phyloP scores from a whole-genome alignment of 2,329 filamentous ascomycete genomes.

The Oidium heveae region DNA sequence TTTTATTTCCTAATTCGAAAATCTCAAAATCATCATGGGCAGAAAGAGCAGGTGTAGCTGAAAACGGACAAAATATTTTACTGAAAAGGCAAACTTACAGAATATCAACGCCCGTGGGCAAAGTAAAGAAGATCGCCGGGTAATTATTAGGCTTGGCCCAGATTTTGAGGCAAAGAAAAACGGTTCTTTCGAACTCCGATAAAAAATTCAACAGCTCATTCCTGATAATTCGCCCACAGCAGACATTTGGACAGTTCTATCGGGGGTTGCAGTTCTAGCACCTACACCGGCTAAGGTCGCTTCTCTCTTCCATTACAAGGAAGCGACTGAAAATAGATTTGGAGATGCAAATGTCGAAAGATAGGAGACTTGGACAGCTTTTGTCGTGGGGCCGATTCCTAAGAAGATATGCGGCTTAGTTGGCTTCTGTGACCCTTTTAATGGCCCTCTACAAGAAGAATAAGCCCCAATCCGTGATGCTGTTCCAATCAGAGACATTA shows the following conservation, averaged over 20 bases:
- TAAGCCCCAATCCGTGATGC: neutral
- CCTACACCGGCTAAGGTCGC: neutral
- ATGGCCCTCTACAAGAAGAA: neutral
- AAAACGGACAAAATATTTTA: neutral
- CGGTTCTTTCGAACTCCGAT: neutral
- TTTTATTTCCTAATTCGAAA: no score
- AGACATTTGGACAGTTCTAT: neutral
- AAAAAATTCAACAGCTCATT: neutral
- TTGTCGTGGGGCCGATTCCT: neutral
- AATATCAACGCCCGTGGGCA: neutral
- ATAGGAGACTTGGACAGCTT: neutral
- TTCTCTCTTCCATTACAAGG: neutral
- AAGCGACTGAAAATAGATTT: neutral
- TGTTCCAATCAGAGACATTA: neutral
- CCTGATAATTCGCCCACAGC: neutral
- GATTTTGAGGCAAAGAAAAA: neutral
- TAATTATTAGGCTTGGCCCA: neutral
- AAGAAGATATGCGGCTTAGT: neutral
- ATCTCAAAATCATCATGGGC: neutral
- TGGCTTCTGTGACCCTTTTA: neutral
- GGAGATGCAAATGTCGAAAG: neutral
- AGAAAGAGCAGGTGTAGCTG: neutral
- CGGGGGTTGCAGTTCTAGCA: neutral
- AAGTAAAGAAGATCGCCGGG: neutral
- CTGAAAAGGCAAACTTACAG: neutral